Percentiles rank a stretch among this genome's conserved stretches.
Conservation (phyloP, 2,329 filamentous ascomycete genomes). For the Dactylonectria estremocensis region DNA sequence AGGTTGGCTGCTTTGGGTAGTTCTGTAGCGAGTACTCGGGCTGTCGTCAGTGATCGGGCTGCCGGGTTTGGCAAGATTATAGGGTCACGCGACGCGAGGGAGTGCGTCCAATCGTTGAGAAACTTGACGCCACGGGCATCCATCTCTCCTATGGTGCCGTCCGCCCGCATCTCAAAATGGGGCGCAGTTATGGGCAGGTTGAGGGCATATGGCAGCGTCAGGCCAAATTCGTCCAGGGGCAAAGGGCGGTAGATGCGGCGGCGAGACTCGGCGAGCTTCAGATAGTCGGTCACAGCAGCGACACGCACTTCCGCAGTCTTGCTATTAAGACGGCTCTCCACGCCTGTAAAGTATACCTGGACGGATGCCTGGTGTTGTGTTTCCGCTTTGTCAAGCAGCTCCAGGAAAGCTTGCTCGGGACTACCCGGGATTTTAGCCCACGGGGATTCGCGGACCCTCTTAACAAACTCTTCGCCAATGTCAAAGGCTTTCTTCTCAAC, state of each 20-base stretch:
- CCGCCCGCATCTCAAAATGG: conserved; percentile 15
- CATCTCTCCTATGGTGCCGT: conserved; percentile 2
- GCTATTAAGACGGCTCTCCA: neutral
- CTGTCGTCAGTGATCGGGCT: too few relatives aligned
- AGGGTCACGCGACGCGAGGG: neutral
- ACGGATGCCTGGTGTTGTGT: neutral
- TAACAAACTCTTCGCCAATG: neutral
- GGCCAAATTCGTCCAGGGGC: conserved; percentile 26
- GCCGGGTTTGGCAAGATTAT: too few relatives aligned
- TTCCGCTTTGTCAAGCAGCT: neutral
- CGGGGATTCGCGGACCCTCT: conserved; percentile 3
- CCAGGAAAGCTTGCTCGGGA: conserved; percentile 8
- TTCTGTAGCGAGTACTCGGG: neutral
- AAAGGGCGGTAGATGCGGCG: conserved; percentile 24
- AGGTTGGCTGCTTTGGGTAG: conserved; percentile 16
- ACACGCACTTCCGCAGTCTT: conserved; percentile 2
- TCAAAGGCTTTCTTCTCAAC: neutral
- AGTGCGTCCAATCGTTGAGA: conserved; percentile 7
- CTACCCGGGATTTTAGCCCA: neutral
- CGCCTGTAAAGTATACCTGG: neutral
- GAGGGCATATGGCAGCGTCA: conserved; percentile 20
- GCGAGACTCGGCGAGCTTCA: conserved; percentile 23
- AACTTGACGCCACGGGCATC: conserved; percentile 7
- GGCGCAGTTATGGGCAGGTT: neutral
- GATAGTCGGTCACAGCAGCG: conserved; percentile 7